phyloP scores from a whole-genome alignment of 805 yeast species.

The Candida vaughaniae region DNA sequence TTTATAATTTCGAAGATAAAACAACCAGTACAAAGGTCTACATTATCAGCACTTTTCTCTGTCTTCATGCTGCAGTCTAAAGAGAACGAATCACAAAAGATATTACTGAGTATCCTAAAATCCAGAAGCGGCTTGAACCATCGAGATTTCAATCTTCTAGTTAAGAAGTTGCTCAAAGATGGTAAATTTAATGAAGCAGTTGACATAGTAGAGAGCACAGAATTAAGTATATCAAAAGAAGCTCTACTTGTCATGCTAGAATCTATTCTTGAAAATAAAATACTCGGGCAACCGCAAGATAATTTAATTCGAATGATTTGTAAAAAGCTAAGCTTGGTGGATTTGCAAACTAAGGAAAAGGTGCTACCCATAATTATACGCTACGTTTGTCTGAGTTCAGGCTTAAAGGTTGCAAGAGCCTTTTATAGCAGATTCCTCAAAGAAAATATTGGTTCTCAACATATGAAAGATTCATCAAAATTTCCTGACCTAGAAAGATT shows the following conservation, averaged over 20 bases:
- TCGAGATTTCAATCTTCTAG: conserved; percentile 27
- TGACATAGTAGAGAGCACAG: conserved; percentile 18
- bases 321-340: too few species aligned
- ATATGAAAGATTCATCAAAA: background rate
- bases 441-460: too few species aligned
- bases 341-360: too few species aligned
- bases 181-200: conserved; percentile 25
- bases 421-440: too few species aligned
- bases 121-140: conserved; percentile 25
- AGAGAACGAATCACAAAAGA: conserved; percentile 27
- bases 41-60: conserved; percentile 31
- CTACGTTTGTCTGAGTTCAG: too few species aligned
- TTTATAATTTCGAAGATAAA: background rate
- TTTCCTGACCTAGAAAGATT: conserved; percentile 5
- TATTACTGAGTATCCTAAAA: conserved; percentile 28
- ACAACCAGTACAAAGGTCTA: conserved; percentile 23
- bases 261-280: too few species aligned
- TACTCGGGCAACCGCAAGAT: too few species aligned
- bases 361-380: too few species aligned
- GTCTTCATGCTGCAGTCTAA: conserved; percentile 27
- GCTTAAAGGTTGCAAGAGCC: too few species aligned
- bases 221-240: conserved; percentile 21
- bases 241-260: too few species aligned
- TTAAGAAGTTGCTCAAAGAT: conserved; percentile 24
- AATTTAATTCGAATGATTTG: too few species aligned